Evolutionary conservation across 306 rosid genomes (phyloP).

Genomic region (Citrullus colocynthis): DNA sequence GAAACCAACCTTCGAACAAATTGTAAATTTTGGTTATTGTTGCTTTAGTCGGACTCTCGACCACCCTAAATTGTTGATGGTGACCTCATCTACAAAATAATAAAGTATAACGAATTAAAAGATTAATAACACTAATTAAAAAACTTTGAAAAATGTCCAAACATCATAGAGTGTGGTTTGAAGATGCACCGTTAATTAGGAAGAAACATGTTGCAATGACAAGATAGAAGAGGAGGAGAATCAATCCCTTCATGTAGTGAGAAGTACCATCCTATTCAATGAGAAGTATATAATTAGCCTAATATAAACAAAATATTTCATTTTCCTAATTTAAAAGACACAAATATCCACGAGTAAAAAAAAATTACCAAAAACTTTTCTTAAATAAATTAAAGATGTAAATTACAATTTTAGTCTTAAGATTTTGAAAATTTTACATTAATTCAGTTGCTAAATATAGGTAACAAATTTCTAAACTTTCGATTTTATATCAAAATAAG

Average conservation of each 20-base stretch:
- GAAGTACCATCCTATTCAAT: conserved; percentile 62
- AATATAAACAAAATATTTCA: neutral
- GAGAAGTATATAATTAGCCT: neutral
- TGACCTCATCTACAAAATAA: neutral
- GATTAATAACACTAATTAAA: neutral
- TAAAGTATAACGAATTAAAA: neutral
- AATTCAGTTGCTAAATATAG: no score
- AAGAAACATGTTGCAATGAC: conserved; percentile 74
- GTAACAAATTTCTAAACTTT: no score
- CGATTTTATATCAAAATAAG: no score
- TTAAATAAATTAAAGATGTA: no score
- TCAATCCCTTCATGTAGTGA: conserved; percentile 77
- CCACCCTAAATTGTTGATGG: neutral
- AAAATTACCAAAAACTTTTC: no score
- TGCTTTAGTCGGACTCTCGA: neutral
- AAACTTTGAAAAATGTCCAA: neutral
- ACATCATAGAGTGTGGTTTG: neutral
- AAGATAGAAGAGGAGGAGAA: conserved; percentile 73
- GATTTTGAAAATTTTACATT: no score
- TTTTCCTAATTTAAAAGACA: neutral
- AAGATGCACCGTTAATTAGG: conserved; percentile 15
- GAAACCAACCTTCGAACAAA: no score
- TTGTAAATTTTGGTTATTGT: neutral
- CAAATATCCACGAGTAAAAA: no score
- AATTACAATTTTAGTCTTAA: no score